Conservation (phyloP, 371 early-diverging fungal species). For the Apophysomyces sp. region DNA sequence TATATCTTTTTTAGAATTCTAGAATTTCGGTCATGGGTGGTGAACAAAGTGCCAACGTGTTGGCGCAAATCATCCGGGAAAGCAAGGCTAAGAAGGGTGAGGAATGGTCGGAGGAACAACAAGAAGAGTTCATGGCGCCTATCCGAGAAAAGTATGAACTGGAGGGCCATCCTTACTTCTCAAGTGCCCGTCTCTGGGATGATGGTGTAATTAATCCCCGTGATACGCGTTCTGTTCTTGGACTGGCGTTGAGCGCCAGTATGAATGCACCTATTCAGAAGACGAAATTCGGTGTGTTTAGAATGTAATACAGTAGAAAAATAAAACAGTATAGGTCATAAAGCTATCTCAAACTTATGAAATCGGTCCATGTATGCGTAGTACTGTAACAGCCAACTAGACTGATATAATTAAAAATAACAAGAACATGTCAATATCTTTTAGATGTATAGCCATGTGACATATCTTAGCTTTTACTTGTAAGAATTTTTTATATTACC, state of each 20-base stretch:
- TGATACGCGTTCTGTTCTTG: slow-evolving; percentile 89
- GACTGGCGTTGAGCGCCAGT: slow-evolving; percentile 84
- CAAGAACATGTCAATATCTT: too few relatives aligned
- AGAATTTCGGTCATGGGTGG: slow-evolving; percentile 99
- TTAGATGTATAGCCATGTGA: too few relatives aligned
- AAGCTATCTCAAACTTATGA: too few relatives aligned
- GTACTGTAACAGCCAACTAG: too few relatives aligned
- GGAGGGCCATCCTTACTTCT: slow-evolving; percentile 96
- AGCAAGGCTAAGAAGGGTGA: slow-evolving; percentile 83
- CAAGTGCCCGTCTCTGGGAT: slow-evolving; percentile 93
- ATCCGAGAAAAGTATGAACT: slow-evolving; percentile 87
- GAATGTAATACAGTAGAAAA: slow-evolving; percentile 75
- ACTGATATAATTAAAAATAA: too few relatives aligned
- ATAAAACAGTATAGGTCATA: neutral
- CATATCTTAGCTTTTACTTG: too few relatives aligned
- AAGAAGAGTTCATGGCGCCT: slow-evolving; percentile 84
- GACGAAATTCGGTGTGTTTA: slow-evolving; percentile 93
- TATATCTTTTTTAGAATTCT: slow-evolving; percentile 53
- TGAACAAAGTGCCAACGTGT: slow-evolving; percentile 95
- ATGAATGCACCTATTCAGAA: slow-evolving; percentile 76
- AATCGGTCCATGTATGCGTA: too few relatives aligned
- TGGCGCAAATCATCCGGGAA: slow-evolving; percentile 88
- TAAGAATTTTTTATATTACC: too few relatives aligned
- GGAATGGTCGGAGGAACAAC: slow-evolving; percentile 70
- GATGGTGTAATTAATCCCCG: slow-evolving; percentile 95